Evolutionary conservation across 2,329 filamentous ascomycete species (phyloP).

Genomic region (Fusarium duplospermum): DNA sequence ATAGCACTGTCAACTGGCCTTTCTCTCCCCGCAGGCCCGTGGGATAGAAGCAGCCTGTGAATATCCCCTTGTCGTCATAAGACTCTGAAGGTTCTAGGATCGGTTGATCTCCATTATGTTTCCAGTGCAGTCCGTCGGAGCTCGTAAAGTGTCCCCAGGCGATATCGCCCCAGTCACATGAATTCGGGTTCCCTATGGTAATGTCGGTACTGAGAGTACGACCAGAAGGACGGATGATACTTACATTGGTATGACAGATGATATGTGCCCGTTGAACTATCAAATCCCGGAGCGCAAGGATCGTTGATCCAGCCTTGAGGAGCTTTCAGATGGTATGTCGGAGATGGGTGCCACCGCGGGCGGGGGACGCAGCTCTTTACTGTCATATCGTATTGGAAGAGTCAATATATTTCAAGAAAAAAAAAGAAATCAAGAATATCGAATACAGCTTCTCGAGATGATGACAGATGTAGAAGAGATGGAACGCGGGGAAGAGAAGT

Average conservation of each 20-base stretch:
- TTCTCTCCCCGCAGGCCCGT: conserved; percentile 58
- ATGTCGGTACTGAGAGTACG: not conserved
- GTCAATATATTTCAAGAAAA: not conserved
- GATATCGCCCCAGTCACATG: conserved; percentile 53
- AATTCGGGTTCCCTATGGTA: conserved; percentile 50
- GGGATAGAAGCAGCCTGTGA: conserved; percentile 62
- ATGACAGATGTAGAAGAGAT: not conserved
- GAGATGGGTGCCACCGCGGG: conserved; percentile 30
- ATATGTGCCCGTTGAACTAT: conserved; percentile 35
- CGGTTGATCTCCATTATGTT: conserved; percentile 50
- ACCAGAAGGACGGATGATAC: not conserved
- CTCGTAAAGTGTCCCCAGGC: conserved; percentile 65
- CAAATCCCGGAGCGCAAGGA: conserved; percentile 39
- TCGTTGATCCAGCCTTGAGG: conserved; percentile 41
- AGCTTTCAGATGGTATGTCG: conserved; percentile 39
- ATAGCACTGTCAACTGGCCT: conserved; percentile 47
- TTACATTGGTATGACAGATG: conserved; percentile 43
- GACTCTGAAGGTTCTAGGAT: conserved; percentile 51
- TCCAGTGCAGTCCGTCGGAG: conserved; percentile 55
- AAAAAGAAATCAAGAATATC: not conserved
- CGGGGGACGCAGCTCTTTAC: conserved; percentile 12
- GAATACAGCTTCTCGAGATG: not conserved
- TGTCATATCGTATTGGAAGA: conserved; percentile 8
- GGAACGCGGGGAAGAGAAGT: not conserved
- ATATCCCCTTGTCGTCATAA: conserved; percentile 64